A percentile compares a stretch with the other conserved stretches of the same genome.
These are phyloP conservation scores for Halenospora varia DNA, from an alignment of 495 filamentous ascomycete genomes.

Conservation along the genomic window DNA sequence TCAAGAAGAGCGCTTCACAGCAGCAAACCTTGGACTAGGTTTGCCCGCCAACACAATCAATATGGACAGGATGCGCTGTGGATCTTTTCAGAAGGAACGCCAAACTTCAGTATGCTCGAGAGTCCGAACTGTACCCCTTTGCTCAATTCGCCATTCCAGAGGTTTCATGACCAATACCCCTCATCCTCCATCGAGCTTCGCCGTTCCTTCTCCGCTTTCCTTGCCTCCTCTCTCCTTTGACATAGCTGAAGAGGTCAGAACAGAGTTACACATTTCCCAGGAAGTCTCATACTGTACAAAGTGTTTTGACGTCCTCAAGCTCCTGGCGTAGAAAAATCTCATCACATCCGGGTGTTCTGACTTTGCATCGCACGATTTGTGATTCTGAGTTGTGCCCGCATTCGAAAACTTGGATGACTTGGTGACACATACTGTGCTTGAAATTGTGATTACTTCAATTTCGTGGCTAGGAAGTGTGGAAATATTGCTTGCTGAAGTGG, in stretches of 20 bases:
- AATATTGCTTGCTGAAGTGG: background rate
- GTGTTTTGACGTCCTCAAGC: conserved; percentile 8
- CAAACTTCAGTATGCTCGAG: no score
- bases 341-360: conserved; percentile 11
- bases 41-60: no score
- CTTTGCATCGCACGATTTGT: conserved; percentile 15
- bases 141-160: no score
- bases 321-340: conserved; percentile 17
- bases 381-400: conserved; percentile 16
- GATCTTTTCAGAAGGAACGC: no score
- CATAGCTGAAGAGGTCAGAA: conserved; percentile 7
- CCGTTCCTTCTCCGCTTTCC: background rate
- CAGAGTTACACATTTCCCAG: background rate
- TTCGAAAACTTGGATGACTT: conserved; percentile 18
- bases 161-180: conserved; percentile 8
- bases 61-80: no score
- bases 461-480: background rate
- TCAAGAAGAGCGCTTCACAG: no score
- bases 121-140: no score
- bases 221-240: conserved; percentile 2
- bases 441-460: no score
- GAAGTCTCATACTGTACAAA: conserved; percentile 11
- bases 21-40: no score
- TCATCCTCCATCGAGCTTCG: conserved; percentile 1
- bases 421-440: conserved; percentile 18